Evolutionary conservation across 345 rosid species (phyloP).

Genomic region (Odontarrhena argentea): DNA sequence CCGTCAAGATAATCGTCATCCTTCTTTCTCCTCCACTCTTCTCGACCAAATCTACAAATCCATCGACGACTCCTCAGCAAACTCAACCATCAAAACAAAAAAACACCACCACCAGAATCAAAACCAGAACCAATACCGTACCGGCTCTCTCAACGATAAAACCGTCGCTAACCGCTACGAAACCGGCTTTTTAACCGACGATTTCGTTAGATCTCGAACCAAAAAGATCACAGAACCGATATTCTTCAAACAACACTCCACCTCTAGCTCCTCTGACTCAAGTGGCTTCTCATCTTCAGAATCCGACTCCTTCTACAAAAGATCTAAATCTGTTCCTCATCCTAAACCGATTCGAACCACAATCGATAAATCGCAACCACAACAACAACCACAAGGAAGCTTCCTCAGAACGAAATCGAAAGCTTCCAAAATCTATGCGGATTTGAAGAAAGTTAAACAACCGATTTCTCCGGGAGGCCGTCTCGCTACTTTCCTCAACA

Average conservation of each 20-base stretch:
- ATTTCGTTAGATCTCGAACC: constrained; percentile 32
- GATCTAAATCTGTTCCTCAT: constrained; percentile 28
- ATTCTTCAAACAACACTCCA: constrained; percentile 54
- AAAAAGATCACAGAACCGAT: constrained; percentile 1
- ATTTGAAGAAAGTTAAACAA: constrained; percentile 80
- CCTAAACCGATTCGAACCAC: constrained; percentile 65
- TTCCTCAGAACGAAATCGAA: constrained; percentile 69
- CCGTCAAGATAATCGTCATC: constrained; percentile 49
- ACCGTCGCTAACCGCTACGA: constrained; percentile 44
- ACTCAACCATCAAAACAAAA: neutral
- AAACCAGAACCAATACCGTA: too few species aligned
- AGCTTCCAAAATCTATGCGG: constrained; percentile 77
- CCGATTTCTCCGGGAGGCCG: constrained; percentile 91
- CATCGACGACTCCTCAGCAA: constrained; percentile 52
- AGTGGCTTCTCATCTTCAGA: constrained; percentile 83
- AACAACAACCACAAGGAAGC: constrained; percentile 34
- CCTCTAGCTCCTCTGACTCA: constrained; percentile 77
- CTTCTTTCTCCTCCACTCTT: constrained; percentile 82
- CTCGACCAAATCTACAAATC: constrained; percentile 72
- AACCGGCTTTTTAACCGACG: constrained; percentile 29
- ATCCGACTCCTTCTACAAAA: constrained; percentile 51
- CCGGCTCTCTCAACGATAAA: neutral
- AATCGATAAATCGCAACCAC: constrained; percentile 27
- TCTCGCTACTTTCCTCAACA: constrained; percentile 74
- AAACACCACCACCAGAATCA: too few species aligned